A percentile compares a stretch with the other conserved stretches of the same genome.
These are phyloP conservation scores for Sporothrix curviconia DNA, from an alignment of 2,329 filamentous ascomycete genomes.

Conservation along the genomic window DNA sequence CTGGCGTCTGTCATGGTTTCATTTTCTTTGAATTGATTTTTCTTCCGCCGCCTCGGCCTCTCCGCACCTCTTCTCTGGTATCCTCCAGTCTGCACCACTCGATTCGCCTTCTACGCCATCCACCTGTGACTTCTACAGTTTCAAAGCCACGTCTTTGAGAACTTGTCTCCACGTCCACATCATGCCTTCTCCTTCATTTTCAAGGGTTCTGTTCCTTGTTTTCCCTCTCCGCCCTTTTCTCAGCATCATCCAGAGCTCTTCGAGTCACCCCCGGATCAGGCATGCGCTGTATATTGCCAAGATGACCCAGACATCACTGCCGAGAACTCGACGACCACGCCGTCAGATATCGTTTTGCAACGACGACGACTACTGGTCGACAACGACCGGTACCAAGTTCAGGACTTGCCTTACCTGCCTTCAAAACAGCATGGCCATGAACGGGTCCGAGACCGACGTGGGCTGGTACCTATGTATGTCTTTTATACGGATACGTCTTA, in stretches of 20 bases:
- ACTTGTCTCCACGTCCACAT: background rate
- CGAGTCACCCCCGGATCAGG: constrained; percentile 45
- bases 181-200: background rate
- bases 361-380: constrained; percentile 34
- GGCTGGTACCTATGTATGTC: constrained; percentile 43
- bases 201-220: background rate
- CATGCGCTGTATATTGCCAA: constrained; percentile 43
- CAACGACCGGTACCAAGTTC: constrained; percentile 37
- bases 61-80: background rate
- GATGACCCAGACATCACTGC: constrained; percentile 31
- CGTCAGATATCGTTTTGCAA: constrained; percentile 42
- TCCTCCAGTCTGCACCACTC: background rate
- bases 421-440: constrained; percentile 37
- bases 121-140: background rate
- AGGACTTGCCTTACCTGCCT: constrained; percentile 42
- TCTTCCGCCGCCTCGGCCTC: background rate
- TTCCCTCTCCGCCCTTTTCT: constrained; percentile 8
- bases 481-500: background rate
- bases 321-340: constrained; percentile 30
- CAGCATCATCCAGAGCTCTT: constrained; percentile 25
- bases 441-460: constrained; percentile 35
- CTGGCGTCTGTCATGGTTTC: constrained; percentile 11
- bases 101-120: background rate
- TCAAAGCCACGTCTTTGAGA: background rate
- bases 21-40: background rate